Percentiles rank a stretch among this genome's conserved stretches.
phyloP scores from a whole-genome alignment of 805 yeast genomes.

The Hanseniaspora valbyensis region DNA sequence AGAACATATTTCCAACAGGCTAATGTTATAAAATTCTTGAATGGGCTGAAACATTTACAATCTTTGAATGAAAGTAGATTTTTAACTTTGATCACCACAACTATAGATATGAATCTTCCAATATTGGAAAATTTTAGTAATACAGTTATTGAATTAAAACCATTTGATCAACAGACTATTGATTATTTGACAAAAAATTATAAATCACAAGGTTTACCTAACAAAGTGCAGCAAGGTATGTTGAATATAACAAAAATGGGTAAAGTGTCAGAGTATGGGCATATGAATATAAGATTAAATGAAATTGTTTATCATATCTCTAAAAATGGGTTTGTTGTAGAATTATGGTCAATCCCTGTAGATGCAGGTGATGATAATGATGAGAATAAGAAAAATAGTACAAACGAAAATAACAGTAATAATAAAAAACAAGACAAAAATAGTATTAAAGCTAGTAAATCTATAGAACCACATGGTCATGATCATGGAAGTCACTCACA shows the following conservation, averaged over 20 bases:
- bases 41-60: slow-evolving; percentile 44
- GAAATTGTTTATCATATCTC: slow-evolving; percentile 85
- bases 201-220: slow-evolving; percentile 49
- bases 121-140: slow-evolving; percentile 45
- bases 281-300: slow-evolving; percentile 60
- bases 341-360: slow-evolving; percentile 95
- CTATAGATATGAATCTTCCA: slow-evolving; percentile 51
- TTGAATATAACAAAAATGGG: slow-evolving; percentile 68
- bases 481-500: slow-evolving; percentile 15
- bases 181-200: slow-evolving; percentile 58
- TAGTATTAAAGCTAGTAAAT: slow-evolving; percentile 8
- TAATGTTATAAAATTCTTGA: slow-evolving; percentile 49
- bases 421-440: background rate
- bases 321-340: slow-evolving; percentile 70
- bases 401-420: slow-evolving; percentile 21
- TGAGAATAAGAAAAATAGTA: background rate
- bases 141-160: slow-evolving; percentile 61
- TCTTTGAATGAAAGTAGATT: slow-evolving; percentile 34
- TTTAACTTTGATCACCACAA: slow-evolving; percentile 42
- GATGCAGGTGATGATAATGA: slow-evolving; percentile 51
- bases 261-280: slow-evolving; percentile 57
- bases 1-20: slow-evolving; percentile 38
- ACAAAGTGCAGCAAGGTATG: slow-evolving; percentile 75
- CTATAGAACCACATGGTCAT: slow-evolving; percentile 13
- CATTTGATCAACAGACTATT: slow-evolving; percentile 66